Evolutionary conservation across 768 basidiomycete species (phyloP).

Genomic region (Punctularia strigosozonata): DNA sequence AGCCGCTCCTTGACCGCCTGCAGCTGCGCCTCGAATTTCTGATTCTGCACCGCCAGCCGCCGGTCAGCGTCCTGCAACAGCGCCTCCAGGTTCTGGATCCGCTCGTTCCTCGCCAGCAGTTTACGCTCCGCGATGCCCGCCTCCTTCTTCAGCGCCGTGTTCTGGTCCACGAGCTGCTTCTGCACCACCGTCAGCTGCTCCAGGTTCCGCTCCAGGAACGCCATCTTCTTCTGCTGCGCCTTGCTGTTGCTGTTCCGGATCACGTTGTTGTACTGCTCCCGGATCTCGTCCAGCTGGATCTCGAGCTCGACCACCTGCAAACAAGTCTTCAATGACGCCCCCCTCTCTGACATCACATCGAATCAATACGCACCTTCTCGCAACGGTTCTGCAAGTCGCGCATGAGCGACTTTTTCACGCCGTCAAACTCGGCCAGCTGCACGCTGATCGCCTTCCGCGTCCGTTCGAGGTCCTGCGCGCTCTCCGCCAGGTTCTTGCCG

Average conservation of each 20-base stretch:
- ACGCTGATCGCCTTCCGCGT: conserved; percentile 94
- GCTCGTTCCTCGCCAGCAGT: conserved; percentile 89
- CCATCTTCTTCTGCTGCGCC: conserved; percentile 99
- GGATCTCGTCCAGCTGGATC: conserved; percentile 96
- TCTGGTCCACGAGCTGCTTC: conserved; percentile 99
- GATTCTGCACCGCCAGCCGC: conserved; percentile 82
- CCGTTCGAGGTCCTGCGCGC: conserved; percentile 93
- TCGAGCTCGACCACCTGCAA: conserved; percentile 93
- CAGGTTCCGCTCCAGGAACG: conserved; percentile 92
- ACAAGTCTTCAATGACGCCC: conserved; percentile 8
- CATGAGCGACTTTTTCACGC: conserved; percentile 98
- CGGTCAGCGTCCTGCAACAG: conserved; percentile 91
- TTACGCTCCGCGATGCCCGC: conserved; percentile 95
- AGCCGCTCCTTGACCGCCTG: conserved; percentile 87
- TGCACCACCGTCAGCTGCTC: conserved; percentile 93
- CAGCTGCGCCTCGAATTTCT: conserved; percentile 90
- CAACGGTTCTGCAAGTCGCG: conserved; percentile 98
- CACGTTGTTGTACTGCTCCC: conserved; percentile 98
- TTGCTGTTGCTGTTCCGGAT: conserved; percentile 97
- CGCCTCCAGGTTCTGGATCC: conserved; percentile 93
- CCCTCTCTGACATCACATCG: conserved; percentile 1
- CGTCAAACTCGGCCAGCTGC: conserved; percentile 97
- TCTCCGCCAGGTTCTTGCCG: conserved; percentile 93
- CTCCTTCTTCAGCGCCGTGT: conserved; percentile 94
- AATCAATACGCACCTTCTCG: conserved; percentile 64